A percentile compares a stretch with the other conserved stretches of the same genome.
These are phyloP conservation scores for Amaranthus tricolor DNA, from an alignment of 179 eudicot species.

Conservation along the genomic window DNA sequence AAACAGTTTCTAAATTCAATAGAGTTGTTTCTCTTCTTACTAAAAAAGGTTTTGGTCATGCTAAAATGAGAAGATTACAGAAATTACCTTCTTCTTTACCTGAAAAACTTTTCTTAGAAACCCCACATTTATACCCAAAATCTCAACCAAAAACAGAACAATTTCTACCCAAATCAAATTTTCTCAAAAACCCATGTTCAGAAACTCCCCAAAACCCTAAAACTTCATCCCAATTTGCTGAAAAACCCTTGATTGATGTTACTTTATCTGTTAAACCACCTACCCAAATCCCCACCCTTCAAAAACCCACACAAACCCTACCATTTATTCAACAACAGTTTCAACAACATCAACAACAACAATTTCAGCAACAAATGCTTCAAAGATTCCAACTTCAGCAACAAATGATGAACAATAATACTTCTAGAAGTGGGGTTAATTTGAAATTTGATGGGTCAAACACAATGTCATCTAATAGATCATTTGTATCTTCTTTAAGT, in stretches of 20 bases:
- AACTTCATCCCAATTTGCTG: constrained; percentile 31
- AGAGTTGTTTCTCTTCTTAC: constrained; percentile 66
- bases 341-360: constrained; percentile 23
- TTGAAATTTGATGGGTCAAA: constrained; percentile 52
- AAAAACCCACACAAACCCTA: constrained; percentile 24
- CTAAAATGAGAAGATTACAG: constrained; percentile 58
- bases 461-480: constrained; percentile 57
- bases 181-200: constrained; percentile 32
- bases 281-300: constrained; percentile 15
- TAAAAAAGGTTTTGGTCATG: constrained; percentile 51
- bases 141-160: constrained; percentile 36
- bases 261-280: constrained; percentile 34
- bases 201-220: constrained; percentile 41
- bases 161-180: constrained; percentile 31
- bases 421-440: constrained; percentile 33
- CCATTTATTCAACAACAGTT: constrained; percentile 38
- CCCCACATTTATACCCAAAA: constrained; percentile 38
- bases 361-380: constrained; percentile 37
- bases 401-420: constrained; percentile 47
- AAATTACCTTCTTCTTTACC: constrained; percentile 43
- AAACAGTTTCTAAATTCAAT: constrained; percentile 65
- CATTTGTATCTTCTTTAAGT: constrained; percentile 60
- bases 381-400: constrained; percentile 53
- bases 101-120: constrained; percentile 44
- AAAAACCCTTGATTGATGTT: constrained; percentile 23